Percentiles rank a stretch among this genome's conserved stretches.
These are phyloP conservation scores for Chaetomium cochliodes DNA, from an alignment of 495 filamentous ascomycete species.

Conservation along the genomic window DNA sequence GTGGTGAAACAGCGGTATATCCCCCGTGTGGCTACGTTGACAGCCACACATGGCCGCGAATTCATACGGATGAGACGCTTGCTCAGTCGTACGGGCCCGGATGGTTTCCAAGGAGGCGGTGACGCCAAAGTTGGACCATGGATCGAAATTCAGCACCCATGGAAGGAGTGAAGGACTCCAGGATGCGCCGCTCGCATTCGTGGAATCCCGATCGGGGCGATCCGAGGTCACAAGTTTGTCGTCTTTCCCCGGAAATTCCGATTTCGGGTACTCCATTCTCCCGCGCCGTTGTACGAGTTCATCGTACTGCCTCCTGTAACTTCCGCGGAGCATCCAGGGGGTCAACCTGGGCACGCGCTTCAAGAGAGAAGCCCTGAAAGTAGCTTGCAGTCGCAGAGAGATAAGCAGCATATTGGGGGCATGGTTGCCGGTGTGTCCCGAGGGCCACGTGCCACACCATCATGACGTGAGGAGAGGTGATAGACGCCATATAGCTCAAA, in stretches of 20 bases:
- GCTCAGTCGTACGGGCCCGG: not conserved
- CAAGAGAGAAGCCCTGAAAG: too few species aligned
- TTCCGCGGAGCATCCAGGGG: too few species aligned
- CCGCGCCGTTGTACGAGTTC: too few species aligned
- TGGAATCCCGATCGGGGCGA: not conserved
- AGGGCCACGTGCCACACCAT: not conserved
- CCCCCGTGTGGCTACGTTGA: constrained; percentile 1
- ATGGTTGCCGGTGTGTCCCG: too few species aligned
- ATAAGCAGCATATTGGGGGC: too few species aligned
- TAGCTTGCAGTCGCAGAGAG: too few species aligned
- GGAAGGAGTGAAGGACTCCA: not conserved
- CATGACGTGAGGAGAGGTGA: not conserved
- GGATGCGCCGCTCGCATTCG: not conserved
- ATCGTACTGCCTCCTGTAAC: too few species aligned
- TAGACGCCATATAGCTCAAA: not conserved
- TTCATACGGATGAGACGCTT: not conserved
- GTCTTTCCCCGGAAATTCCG: not conserved
- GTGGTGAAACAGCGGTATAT: constrained; percentile 10
- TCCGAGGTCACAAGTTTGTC: not conserved
- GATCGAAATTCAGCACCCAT: not conserved
- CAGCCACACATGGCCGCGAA: not conserved
- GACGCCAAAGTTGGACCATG: not conserved
- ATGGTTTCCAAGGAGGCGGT: constrained; percentile 3
- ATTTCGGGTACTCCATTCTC: too few species aligned
- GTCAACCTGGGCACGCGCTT: too few species aligned